Conservation (phyloP, 2,329 filamentous ascomycete genomes). For the Lasiodiplodia sp. region DNA sequence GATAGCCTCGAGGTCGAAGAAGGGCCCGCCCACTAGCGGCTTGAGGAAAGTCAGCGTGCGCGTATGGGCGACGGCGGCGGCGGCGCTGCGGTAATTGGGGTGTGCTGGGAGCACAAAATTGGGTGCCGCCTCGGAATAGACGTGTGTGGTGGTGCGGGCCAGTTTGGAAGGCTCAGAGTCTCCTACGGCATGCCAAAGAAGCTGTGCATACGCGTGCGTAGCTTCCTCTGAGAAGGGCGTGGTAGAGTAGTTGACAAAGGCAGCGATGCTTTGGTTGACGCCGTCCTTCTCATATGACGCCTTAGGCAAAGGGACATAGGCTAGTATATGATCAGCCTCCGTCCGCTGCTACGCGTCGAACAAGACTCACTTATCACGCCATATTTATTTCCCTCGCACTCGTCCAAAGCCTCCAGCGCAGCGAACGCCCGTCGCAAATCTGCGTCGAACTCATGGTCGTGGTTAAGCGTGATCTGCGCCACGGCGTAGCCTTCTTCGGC, state of each 20-base stretch:
- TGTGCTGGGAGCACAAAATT: conserved; percentile 60
- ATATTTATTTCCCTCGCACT: not conserved
- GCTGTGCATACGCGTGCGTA: not conserved
- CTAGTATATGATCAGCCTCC: not conserved
- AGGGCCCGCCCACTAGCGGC: conserved; percentile 66
- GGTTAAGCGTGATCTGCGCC: conserved; percentile 56
- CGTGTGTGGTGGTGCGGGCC: not conserved
- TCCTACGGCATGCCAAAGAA: conserved; percentile 10
- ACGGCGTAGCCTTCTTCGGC: conserved; percentile 74
- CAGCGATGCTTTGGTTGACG: not conserved
- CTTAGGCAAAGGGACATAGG: not conserved
- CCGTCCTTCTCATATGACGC: not conserved
- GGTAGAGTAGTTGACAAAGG: conserved; percentile 10
- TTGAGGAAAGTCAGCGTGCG: conserved; percentile 72
- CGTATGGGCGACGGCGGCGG: conserved; percentile 70
- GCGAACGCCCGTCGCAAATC: not conserved
- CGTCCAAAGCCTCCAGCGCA: not conserved
- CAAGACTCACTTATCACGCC: conserved; percentile 8
- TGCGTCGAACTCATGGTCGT: not conserved
- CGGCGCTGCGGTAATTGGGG: conserved; percentile 58
- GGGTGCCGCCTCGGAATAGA: not conserved
- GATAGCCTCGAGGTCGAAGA: conserved; percentile 76
- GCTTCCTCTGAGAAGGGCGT: not conserved
- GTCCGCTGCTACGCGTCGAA: not conserved
- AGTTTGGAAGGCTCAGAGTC: too few species aligned